Evolutionary conservation across 179 eudicot genomes (phyloP), one percentile per base, ranked within the genome.

Genomic region (Carnegiea gigantea): DNA sequence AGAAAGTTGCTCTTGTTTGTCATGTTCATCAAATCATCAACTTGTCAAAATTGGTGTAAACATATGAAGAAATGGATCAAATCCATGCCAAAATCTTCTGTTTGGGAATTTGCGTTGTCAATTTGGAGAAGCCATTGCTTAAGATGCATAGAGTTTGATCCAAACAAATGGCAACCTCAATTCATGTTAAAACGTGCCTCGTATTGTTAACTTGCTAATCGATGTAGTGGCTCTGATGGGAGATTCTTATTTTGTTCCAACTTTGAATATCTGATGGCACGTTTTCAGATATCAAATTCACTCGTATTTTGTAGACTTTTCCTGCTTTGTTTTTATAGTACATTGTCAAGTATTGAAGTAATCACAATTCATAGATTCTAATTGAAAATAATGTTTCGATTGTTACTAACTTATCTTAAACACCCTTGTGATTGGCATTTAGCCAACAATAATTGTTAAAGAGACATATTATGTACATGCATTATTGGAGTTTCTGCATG

Each of bases 41-140:
- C 15, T 51, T 51, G 76, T 78, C 21, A 23, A 68, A 60, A 46
- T 75, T 78, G 77, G 77, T 82, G 84, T 78, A 79, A 57, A 82
- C 70, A 64, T 78, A 65, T 43, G 60, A 77, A 48, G 33, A 73
- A 68, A 78, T 26, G 57, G 44, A 73, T 30, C 85, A 38, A 48
- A 78, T 44, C 73, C 73, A 65, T 77, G 77, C 24, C 75, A 36
- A 81, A 51, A 49, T 67, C 38, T 64, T 38, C 68, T 38, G 62
- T 57, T 17, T 23, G 68, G 18, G 7, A 62, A 40, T 62, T 48
- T 11, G 14, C 53, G 1, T 10, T 11, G 53, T 40, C 8, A 40
- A 40, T 40, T 40, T 40, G 44, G 44, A 40, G 8, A 40, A 40
- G 44, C 0, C 44, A 40, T 40, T 40, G 44, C 44, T 40, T 40